Percentiles rank a stretch among this genome's conserved stretches.
These are phyloP conservation scores for Ocimum tenuiflorum DNA, from an alignment of 257 asterid genomes.

Conservation along the genomic window DNA sequence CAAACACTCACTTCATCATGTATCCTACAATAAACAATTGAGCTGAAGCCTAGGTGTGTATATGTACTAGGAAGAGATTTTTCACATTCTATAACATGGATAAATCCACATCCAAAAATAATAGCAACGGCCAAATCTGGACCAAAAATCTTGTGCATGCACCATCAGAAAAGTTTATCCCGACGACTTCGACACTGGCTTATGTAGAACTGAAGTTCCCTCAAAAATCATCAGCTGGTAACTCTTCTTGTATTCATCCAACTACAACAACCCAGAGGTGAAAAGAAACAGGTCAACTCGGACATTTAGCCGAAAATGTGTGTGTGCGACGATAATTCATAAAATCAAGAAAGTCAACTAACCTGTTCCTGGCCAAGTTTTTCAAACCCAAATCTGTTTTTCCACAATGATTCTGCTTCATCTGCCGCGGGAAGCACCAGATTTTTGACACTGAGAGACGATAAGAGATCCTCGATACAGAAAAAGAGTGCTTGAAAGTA, in stretches of 20 bases:
- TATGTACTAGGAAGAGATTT: not conserved
- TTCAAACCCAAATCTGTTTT: conserved; percentile 29
- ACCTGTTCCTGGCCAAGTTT: conserved; percentile 31
- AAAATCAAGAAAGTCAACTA: not conserved
- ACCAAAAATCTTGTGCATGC: not conserved
- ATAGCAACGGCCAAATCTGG: not conserved
- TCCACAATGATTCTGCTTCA: conserved; percentile 48
- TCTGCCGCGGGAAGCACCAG: conserved; percentile 33
- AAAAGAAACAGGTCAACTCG: not conserved
- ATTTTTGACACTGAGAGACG: conserved; percentile 25
- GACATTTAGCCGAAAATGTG: not conserved
- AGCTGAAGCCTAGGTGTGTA: conserved; percentile 3
- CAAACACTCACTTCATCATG: not conserved
- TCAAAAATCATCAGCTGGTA: conserved; percentile 63
- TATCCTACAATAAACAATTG: conserved; percentile 7
- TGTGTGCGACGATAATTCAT: not conserved
- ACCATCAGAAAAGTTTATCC: not conserved
- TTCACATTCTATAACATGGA: conserved; percentile 10
- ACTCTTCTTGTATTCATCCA: conserved; percentile 39
- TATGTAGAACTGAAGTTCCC: conserved; percentile 62
- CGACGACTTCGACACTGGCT: conserved; percentile 30
- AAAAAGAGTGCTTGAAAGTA: conserved; percentile 57
- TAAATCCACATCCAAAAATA: conserved; percentile 8
- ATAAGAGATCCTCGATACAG: conserved; percentile 16
- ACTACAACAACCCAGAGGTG: conserved; percentile 33